These are phyloP conservation scores for Daldinia grandis DNA, from an alignment of 495 filamentous ascomycete genomes.

Conservation along the genomic window DNA sequence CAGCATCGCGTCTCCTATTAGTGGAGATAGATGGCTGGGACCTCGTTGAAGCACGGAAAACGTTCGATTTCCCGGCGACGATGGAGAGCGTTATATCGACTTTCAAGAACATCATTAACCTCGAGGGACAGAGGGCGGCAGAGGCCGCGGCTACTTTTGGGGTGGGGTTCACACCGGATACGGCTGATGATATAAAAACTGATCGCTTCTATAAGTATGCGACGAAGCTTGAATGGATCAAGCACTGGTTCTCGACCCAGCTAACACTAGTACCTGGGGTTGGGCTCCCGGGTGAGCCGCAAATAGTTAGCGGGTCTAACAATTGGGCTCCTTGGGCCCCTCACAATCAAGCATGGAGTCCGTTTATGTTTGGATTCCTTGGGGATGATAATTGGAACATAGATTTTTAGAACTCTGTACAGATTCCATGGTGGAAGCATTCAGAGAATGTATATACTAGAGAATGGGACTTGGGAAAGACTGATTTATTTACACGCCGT, in stretches of 20 bases:
- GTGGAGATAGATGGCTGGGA: constrained; percentile 44
- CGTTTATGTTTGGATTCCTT: constrained; percentile 37
- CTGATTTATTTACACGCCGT: not conserved
- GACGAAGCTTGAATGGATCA: constrained; percentile 34
- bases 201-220: constrained; percentile 28
- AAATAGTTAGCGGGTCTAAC: not conserved
- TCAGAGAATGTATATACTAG: not conserved
- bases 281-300: constrained; percentile 3
- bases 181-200: constrained; percentile 24
- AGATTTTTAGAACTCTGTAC: constrained; percentile 26
- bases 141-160: constrained; percentile 25
- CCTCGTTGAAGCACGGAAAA: constrained; percentile 32
- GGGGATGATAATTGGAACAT: constrained; percentile 35
- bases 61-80: constrained; percentile 32
- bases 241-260: constrained; percentile 34
- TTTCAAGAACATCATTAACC: constrained; percentile 7
- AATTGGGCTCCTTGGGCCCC: constrained; percentile 23
- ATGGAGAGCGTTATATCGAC: constrained; percentile 28
- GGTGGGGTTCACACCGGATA: constrained; percentile 15
- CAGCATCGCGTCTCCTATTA: constrained; percentile 40
- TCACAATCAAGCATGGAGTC: constrained; percentile 30
- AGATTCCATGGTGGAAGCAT: not conserved
- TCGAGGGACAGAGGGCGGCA: constrained; percentile 21
- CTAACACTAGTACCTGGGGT: not conserved
- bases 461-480: not conserved